Conservation (phyloP, 352 stramenopile species). For the Phytophthora megakarya region DNA sequence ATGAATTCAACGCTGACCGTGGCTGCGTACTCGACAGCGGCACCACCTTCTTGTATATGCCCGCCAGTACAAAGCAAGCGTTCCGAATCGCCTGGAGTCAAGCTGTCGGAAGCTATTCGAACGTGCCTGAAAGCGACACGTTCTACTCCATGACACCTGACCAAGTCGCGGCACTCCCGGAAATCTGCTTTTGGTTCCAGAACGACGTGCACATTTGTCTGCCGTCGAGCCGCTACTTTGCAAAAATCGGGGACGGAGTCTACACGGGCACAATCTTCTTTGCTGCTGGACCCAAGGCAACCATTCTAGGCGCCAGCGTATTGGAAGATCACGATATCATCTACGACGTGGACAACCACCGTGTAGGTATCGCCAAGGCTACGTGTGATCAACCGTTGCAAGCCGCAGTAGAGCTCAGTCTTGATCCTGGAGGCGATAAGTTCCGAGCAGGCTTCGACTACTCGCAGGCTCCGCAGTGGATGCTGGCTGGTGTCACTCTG, state of each 20-base stretch:
- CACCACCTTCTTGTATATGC: conserved; percentile 83
- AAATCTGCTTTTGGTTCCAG: conserved; percentile 73
- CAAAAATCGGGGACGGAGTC: conserved; percentile 29
- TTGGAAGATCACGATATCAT: conserved; percentile 77
- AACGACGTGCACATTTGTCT: conserved; percentile 68
- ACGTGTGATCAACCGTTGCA: conserved; percentile 47
- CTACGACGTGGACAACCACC: conserved; percentile 77
- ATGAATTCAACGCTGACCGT: conserved; percentile 63
- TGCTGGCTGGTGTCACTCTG: conserved; percentile 46
- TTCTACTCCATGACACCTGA: conserved; percentile 46
- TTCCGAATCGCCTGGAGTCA: conserved; percentile 59
- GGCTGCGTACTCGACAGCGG: conserved; percentile 82
- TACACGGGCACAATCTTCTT: conserved; percentile 82
- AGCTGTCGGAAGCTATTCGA: conserved; percentile 46
- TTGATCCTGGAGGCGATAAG: conserved; percentile 62
- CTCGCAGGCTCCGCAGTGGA: conserved; percentile 45
- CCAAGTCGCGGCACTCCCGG: conserved; percentile 43
- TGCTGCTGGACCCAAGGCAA: conserved; percentile 56
- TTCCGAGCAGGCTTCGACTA: conserved; percentile 48
- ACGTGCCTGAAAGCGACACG: conserved; percentile 49
- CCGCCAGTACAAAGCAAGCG: conserved; percentile 31
- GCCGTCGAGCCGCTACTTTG: conserved; percentile 55
- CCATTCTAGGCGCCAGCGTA: conserved; percentile 74
- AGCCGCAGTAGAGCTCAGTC: conserved; percentile 51
- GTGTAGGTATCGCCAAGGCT: conserved; percentile 64